Base-by-base conservation (phyloP, 2,329 filamentous ascomycete species). In the Verticillium nonalfalfae region DNA sequence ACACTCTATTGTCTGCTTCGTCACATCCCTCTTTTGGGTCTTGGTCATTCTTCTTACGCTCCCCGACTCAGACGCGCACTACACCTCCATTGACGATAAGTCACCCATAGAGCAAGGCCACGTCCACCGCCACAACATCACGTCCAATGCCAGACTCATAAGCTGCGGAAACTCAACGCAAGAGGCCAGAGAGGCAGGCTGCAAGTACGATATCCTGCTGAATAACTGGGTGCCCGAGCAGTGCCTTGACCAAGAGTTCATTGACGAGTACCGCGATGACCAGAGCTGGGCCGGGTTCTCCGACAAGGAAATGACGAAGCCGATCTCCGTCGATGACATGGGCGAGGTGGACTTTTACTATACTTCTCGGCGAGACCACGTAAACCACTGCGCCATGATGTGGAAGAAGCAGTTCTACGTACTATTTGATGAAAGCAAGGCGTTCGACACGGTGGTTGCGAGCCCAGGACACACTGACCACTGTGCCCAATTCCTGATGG, bases 331-430 rank as follows among this genome's bases (percentile, higher is more conserved):
- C 13, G 62, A 63, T 9, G 65, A 67, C 15, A 69, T 70, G 68
- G 60, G 61, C 6, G 65, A 67, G 36, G 18, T 55, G 13, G 65
- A 64, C 52, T 63, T 63, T 33, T 70, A 70, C 59, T 70, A 61
- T 55, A 70, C 68, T 0, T 66, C 65, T 0, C 60, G 62, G 1
- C 65, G 69, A 1, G 69, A 70, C 34, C 69, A 70, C 57, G 63
- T 70, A 39, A 67, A 68, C 38, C 69, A 70, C 64, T 70, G 69
- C 59, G 67, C 65, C 11, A 65, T 68, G 50, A 65, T 70, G 62
- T 70, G 69, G 69, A 64, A 63, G 55, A 67, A 67, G 50, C 68
- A 70, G 56, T 70, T 67, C 18, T 65, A 63, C 36, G 65, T 64
- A 5, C 57, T 70, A 6, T 69, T 60, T 57, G 68, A 69, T 56